Evolutionary conservation across 441 rosid species (phyloP), one percentile per base, ranked within the genome.

Genomic region (Erodium chrysanthum): DNA sequence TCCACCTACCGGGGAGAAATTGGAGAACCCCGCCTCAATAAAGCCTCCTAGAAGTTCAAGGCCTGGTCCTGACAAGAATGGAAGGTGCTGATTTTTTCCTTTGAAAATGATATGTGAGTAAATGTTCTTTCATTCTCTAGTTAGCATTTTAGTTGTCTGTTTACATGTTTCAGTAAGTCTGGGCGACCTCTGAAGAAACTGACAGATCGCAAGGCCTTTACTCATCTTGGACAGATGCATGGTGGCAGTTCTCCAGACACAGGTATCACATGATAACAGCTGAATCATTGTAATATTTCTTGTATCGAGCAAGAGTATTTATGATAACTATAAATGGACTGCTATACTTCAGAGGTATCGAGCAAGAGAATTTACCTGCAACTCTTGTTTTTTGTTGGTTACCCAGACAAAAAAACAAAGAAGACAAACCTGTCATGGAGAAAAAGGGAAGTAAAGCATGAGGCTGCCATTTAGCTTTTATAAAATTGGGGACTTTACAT

Each of bases 101-200:
- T 69, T 59, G 18, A 63, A 33, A 58, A 64, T 72, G 20, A 10
- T 58, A 68, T 54, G 40, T 50, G 31, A 48, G 40, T 56, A 62
- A 21, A 62, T 21, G 7, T 5, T 63, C 0, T 22, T 50, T 63
- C 71, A 54, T 64, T 59, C 64, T 22, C 7, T 21, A 46, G 56
- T 25, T 29, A 23, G 40, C 35, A 70, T 66, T 52, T 62, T 52
- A 60, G 61, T 61, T 29, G 62, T 70, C 17, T 74, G 15, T 70
- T 71, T 68, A 66, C 66, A 76, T 62, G 67, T 75, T 66, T 72
- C 88, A 91, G 99, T 83, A 94, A 91, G 78, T 76, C 84, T 17
- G 96, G 99, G 40, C 94, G 95, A 42, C 97, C 96, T 68, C 83
- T 87, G 11, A 91, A 84, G 78, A 94, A 90, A 79, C 62, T 87